These are phyloP conservation scores for Amanita brunnescens DNA, from an alignment of 768 basidiomycete species.

Conservation along the genomic window DNA sequence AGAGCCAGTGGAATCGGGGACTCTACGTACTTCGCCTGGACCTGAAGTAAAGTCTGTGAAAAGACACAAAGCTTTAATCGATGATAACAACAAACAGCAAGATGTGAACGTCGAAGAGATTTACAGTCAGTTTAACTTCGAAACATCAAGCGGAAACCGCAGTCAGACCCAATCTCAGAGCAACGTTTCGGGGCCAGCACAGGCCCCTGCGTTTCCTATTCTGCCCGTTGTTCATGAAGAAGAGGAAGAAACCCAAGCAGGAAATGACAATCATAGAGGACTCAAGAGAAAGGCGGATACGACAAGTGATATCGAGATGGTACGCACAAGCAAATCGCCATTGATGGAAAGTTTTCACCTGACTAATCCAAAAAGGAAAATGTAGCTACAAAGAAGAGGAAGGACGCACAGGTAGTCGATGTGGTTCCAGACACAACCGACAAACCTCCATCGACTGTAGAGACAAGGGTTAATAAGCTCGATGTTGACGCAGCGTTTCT, in stretches of 20 bases:
- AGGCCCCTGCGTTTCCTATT: slow-evolving; percentile 9
- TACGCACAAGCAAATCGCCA: neutral
- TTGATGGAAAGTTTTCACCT: neutral
- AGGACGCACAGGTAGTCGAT: neutral
- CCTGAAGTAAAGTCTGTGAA: slow-evolving; percentile 50
- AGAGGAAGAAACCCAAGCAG: slow-evolving; percentile 37
- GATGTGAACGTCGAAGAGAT: slow-evolving; percentile 16
- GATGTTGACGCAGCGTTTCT: slow-evolving; percentile 66
- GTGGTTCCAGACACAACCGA: neutral
- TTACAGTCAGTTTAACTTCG: slow-evolving; percentile 9
- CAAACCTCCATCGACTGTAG: neutral
- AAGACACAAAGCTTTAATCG: slow-evolving; percentile 63
- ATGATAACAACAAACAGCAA: slow-evolving; percentile 44
- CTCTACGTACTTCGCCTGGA: slow-evolving; percentile 13
- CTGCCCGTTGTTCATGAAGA: slow-evolving; percentile 33
- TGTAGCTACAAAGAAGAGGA: neutral
- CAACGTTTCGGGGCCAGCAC: slow-evolving; percentile 16
- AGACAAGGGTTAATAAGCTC: slow-evolving; percentile 23
- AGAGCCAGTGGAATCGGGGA: neutral
- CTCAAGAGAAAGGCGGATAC: slow-evolving; percentile 28
- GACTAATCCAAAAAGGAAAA: neutral
- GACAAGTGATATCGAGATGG: slow-evolving; percentile 14
- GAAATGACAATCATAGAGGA: slow-evolving; percentile 6
- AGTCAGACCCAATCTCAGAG: slow-evolving; percentile 30
- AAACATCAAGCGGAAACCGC: neutral